Evolutionary conservation across 768 basidiomycete species (phyloP), one percentile per base, ranked within the genome.

Genomic region (Pisolithus orientalis): DNA sequence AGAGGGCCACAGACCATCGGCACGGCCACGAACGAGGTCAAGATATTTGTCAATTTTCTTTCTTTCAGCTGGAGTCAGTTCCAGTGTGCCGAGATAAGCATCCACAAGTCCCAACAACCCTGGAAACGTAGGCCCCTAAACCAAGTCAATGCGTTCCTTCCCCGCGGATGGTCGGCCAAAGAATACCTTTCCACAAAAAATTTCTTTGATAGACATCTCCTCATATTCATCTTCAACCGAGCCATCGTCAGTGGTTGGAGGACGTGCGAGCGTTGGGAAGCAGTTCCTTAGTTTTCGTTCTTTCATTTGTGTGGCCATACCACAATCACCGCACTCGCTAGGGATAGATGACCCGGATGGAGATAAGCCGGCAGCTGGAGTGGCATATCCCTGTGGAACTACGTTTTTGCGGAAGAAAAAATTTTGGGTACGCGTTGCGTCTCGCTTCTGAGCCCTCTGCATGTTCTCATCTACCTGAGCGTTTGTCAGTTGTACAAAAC

Each of bases 401-500:
- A 98, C 79, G 51, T 86, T 75, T 68, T 89, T 94, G 47, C 94
- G 79, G 80, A 99, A 99, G 69, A 77, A 90, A 71, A 96, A 99
- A 65, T 80, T 87, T 58, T 80, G 77, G 17, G 78, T 67, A 47
- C 71, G 72, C 17, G 84, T 79, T 1, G 94, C 95, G 61, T 90
- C 85, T 44, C 94, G 77, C 45, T 75, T 72, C 67, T 99, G 96
- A 1, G 95, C 94, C 54, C 87, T 79, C 24, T 70, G 78, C 96
- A 98, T 98, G 62, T 99, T 99, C 68, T 90, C 90, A 65, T 99
- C 94, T 40, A 98, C 96, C 94, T 97, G 61, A 3, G 44, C 8
- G 44, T 53, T 40, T 49, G 47, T 53, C 40, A 29, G 44, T 29
- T 13, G 3, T 4, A 5, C 34, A 14, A 38, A 16, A 43, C 50